Evolutionary conservation across 306 rosid species (phyloP).

Genomic region (Acmispon strigosus): DNA sequence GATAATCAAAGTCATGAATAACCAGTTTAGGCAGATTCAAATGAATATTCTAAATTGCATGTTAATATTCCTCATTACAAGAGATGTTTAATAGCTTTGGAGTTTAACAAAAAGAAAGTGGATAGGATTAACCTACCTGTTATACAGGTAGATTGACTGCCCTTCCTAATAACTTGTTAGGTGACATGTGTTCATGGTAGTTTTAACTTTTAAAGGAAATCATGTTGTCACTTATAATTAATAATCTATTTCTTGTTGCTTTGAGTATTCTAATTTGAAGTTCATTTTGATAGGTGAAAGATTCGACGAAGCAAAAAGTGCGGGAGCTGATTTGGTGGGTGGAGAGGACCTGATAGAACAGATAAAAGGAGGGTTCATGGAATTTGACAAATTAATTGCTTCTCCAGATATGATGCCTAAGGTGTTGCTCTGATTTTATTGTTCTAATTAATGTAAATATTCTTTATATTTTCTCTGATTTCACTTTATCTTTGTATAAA

Average conservation of each 20-base stretch:
- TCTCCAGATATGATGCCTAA: constrained; percentile 99
- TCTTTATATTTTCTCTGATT: background rate
- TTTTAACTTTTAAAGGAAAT: background rate
- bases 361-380: constrained; percentile 97
- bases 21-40: background rate
- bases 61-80: background rate
- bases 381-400: constrained; percentile 96
- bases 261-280: constrained; percentile 13
- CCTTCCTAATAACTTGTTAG: background rate
- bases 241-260: constrained; percentile 2
- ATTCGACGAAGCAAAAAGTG: constrained; percentile 91
- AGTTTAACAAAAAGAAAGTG: too few relatives aligned
- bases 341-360: constrained; percentile 99
- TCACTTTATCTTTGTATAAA: background rate
- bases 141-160: background rate
- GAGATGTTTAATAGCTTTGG: background rate
- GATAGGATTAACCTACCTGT: background rate
- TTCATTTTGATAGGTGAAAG: constrained; percentile 59
- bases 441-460: constrained; percentile 3
- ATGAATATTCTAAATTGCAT: background rate
- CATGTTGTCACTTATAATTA: background rate
- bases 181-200: background rate
- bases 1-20: background rate
- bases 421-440: constrained; percentile 48
- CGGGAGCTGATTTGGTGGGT: constrained; percentile 99